These are phyloP conservation scores for Akebia trifoliata DNA, from an alignment of 164 flowering plant species.

Conservation along the genomic window DNA sequence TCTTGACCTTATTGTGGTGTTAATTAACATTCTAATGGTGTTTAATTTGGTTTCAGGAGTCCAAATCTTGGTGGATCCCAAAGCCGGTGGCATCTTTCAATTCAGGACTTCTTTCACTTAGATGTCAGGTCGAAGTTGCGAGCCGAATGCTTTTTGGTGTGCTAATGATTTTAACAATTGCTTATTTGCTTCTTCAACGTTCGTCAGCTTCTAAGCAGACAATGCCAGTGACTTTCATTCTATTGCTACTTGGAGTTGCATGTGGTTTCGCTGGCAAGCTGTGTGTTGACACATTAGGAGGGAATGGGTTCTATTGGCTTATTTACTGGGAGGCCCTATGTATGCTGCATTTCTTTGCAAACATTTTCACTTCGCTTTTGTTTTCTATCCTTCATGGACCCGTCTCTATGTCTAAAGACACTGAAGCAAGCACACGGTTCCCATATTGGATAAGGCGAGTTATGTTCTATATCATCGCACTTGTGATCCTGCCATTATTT, in stretches of 20 bases:
- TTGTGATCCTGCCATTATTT: conserved; percentile 50
- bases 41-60: conserved; percentile 33
- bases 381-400: conserved; percentile 61
- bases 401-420: conserved; percentile 24
- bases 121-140: conserved; percentile 53
- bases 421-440: conserved; percentile 13
- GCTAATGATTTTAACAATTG: conserved; percentile 50
- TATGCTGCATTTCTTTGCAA: conserved; percentile 56
- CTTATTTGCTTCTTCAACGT: conserved; percentile 63
- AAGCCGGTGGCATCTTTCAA: conserved; percentile 47
- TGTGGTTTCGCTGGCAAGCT: conserved; percentile 78
- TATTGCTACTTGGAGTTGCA: conserved; percentile 56
- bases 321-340: conserved; percentile 66
- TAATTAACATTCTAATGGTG: not conserved
- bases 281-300: conserved; percentile 82
- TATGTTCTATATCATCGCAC: conserved; percentile 35
- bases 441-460: conserved; percentile 55
- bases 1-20: not conserved
- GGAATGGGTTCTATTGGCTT: conserved; percentile 72
- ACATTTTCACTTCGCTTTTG: conserved; percentile 35
- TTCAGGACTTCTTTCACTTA: conserved; percentile 38
- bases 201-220: conserved; percentile 47
- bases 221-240: conserved; percentile 74
- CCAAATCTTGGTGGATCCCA: conserved; percentile 76
- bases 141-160: conserved; percentile 72